Percentiles rank a stretch among this genome's conserved stretches.
These are phyloP conservation scores for Apium graveolens DNA, from an alignment of 129 eudicot genomes.

Conservation along the genomic window DNA sequence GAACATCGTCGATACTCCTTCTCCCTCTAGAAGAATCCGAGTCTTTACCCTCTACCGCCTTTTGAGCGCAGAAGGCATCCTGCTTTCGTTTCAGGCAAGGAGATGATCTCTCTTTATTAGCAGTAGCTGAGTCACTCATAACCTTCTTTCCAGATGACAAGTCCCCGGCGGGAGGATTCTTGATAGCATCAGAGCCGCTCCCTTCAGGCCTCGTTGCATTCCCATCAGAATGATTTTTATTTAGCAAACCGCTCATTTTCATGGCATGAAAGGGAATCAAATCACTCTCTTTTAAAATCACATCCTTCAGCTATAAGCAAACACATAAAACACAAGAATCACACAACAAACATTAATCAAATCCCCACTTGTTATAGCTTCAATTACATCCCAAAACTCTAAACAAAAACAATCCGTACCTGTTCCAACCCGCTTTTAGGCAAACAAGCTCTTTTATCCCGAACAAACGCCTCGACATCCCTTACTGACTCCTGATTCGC, in stretches of 20 bases:
- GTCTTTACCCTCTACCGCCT: constrained; percentile 9
- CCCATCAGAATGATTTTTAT: constrained; percentile 8
- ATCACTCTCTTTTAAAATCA: constrained; percentile 39
- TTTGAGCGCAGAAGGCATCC: constrained; percentile 9
- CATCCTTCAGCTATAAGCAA: constrained; percentile 56
- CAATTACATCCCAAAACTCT: neutral
- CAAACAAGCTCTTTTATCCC: constrained; percentile 41
- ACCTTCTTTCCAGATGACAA: constrained; percentile 17
- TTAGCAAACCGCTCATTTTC: constrained; percentile 39
- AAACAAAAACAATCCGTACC: constrained; percentile 27
- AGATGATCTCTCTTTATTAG: constrained; percentile 2
- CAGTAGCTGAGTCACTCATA: constrained; percentile 13
- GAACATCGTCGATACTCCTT: constrained; percentile 2
- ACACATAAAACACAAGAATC: neutral
- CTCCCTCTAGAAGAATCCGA: neutral
- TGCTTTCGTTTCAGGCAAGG: constrained; percentile 28
- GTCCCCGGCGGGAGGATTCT: neutral
- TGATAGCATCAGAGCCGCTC: neutral
- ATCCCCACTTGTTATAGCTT: neutral
- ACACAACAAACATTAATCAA: constrained; percentile 8
- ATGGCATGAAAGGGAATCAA: constrained; percentile 41
- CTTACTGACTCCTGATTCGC: constrained; percentile 12
- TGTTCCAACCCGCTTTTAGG: constrained; percentile 38
- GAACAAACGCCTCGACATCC: constrained; percentile 41
- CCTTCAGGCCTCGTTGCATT: constrained; percentile 4